Percentiles rank a stretch among this genome's conserved stretches.
Evolutionary conservation across 106 monocot genomes (phyloP).

Genomic region (Acanthochlamys bracteata): DNA sequence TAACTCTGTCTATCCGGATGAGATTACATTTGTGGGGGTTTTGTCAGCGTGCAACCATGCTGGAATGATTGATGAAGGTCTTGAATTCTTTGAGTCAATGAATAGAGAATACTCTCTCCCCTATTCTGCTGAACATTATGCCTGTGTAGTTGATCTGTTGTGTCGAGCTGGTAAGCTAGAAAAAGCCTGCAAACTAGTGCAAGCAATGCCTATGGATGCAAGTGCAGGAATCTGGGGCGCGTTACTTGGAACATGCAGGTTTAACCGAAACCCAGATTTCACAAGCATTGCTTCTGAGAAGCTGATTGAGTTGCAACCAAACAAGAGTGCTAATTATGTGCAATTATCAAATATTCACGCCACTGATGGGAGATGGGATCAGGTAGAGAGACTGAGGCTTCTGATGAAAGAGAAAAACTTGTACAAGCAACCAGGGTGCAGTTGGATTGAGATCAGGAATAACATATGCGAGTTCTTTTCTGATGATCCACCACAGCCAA

Average conservation of each 20-base stretch:
- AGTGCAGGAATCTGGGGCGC: constrained; percentile 8
- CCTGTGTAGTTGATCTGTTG: constrained; percentile 6
- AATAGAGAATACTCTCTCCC: background rate
- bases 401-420: constrained; percentile 6
- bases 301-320: constrained; percentile 3
- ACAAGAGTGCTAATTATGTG: constrained; percentile 8
- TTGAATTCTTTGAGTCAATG: constrained; percentile 7
- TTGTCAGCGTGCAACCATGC: constrained; percentile 6
- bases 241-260: constrained; percentile 5
- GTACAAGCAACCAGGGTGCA: constrained; percentile 5
- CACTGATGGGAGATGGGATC: constrained; percentile 6
- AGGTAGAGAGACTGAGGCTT: constrained; percentile 7
- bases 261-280: background rate
- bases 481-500: constrained; percentile 6
- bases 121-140: constrained; percentile 5
- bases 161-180: constrained; percentile 3
- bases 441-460: constrained; percentile 12
- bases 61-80: constrained; percentile 4
- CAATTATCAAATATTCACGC: constrained; percentile 10
- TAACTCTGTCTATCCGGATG: background rate
- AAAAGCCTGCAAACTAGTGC: constrained; percentile 2
- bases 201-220: constrained; percentile 1
- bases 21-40: constrained; percentile 3
- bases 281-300: constrained; percentile 7
- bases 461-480: constrained; percentile 7